phyloP scores from a whole-genome alignment of 148 eudicot species.

The Persicaria tinctoria region DNA sequence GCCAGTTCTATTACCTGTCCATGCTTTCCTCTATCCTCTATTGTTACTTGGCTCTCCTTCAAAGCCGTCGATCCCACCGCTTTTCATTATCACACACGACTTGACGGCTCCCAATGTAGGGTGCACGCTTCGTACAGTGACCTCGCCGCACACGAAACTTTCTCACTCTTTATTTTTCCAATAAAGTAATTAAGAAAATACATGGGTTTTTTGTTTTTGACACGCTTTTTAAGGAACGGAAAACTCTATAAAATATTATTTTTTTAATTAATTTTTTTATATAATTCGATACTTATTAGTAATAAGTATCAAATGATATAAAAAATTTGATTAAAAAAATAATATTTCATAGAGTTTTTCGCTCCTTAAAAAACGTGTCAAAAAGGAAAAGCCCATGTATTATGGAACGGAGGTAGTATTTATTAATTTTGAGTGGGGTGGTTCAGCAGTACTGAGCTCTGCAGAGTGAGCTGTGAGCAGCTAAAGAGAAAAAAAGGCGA shows the following conservation, averaged over 20 bases:
- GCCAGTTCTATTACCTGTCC: not conserved
- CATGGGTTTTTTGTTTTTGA: too few relatives aligned
- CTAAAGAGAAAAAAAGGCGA: conserved; percentile 2
- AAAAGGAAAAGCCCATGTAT: too few relatives aligned
- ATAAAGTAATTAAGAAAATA: not conserved
- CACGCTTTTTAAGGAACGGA: too few relatives aligned
- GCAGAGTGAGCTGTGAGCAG: conserved; percentile 14
- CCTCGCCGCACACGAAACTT: not conserved
- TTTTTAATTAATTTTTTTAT: too few relatives aligned
- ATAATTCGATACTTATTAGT: too few relatives aligned
- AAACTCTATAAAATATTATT: too few relatives aligned
- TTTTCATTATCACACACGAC: not conserved
- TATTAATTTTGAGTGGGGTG: conserved; percentile 7
- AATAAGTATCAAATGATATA: too few relatives aligned
- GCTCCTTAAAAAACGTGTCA: too few relatives aligned
- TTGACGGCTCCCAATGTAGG: not conserved
- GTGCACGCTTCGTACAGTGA: not conserved
- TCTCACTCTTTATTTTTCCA: not conserved
- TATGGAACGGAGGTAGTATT: too few relatives aligned
- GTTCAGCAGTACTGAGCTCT: conserved; percentile 13
- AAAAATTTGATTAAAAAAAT: too few relatives aligned
- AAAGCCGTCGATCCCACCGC: not conserved
- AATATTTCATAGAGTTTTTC: too few relatives aligned
- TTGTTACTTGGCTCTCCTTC: not conserved
- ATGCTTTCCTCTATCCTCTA: not conserved